A percentile compares a stretch with the other conserved stretches of the same genome.
Conservation (phyloP, 2,329 filamentous ascomycete species). For the Diaporthe vexans region DNA sequence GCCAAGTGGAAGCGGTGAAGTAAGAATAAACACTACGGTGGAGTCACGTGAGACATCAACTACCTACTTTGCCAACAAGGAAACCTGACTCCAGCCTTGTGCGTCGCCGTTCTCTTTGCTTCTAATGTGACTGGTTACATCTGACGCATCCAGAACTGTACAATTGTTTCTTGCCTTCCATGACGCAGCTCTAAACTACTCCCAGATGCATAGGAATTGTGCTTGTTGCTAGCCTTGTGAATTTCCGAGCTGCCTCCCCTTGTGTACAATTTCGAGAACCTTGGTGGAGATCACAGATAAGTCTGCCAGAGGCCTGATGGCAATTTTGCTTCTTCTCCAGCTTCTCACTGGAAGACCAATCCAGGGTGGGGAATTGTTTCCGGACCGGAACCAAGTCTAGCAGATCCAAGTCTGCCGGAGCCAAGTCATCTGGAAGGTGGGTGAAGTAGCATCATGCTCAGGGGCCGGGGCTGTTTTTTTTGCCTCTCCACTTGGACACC, state of each 20-base stretch:
- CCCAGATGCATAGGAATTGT: no score
- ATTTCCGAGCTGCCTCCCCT: neutral
- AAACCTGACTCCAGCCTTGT: neutral
- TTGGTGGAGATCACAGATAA: neutral
- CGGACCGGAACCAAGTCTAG: no score
- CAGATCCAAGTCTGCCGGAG: no score
- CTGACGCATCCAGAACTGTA: rapidly evolving
- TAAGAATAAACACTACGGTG: neutral
- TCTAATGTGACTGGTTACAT: neutral
- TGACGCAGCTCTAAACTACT: neutral
- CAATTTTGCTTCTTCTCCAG: neutral
- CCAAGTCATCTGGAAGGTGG: no score
- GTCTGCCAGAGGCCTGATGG: no score
- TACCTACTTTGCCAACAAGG: no score
- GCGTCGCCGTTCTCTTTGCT: neutral
- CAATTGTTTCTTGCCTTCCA: neutral
- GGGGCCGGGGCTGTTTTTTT: no score
- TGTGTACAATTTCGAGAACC: neutral
- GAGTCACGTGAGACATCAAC: neutral
- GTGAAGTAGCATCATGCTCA: no score
- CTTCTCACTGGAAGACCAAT: neutral
- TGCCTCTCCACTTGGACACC: no score
- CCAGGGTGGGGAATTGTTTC: neutral
- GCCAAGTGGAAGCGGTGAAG: neutral
- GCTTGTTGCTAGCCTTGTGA: no score